Conservation (phyloP, 1,284 basidiomycete genomes). For the Wallemia ichthyophaga region DNA sequence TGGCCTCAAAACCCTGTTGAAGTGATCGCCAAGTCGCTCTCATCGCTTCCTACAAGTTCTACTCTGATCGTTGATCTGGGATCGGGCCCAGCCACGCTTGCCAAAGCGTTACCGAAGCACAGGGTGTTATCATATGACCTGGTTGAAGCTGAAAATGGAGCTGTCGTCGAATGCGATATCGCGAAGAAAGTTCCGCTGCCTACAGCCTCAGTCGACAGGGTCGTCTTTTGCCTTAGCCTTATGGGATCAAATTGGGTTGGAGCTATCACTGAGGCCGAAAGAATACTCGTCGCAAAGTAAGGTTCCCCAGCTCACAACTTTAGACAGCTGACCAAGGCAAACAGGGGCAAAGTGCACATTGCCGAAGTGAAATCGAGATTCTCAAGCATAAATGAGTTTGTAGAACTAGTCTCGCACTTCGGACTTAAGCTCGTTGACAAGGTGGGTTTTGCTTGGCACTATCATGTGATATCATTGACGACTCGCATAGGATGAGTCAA, state of each 20-base stretch:
- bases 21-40: slow-evolving; percentile 29
- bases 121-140: slow-evolving; percentile 52
- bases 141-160: slow-evolving; percentile 20
- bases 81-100: slow-evolving; percentile 76
- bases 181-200: slow-evolving; percentile 7
- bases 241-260: slow-evolving; percentile 94
- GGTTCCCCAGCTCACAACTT: slow-evolving; percentile 12
- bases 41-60: slow-evolving; percentile 29
- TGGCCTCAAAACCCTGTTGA: slow-evolving; percentile 78
- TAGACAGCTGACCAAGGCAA: slow-evolving; percentile 1
- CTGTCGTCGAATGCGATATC: slow-evolving; percentile 6
- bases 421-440: slow-evolving; percentile 52
- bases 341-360: slow-evolving; percentile 57
- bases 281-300: slow-evolving; percentile 49
- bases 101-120: slow-evolving; percentile 34
- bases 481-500: slow-evolving; percentile 32
- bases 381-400: slow-evolving; percentile 40
- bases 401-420: slow-evolving; percentile 32
- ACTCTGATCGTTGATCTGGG: slow-evolving; percentile 64
- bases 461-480: slow-evolving; percentile 1
- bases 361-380: slow-evolving; percentile 90
- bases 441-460: slow-evolving; percentile 20
- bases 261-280: slow-evolving; percentile 62
- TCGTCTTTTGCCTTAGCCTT: slow-evolving; percentile 71
- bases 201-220: slow-evolving; percentile 46